Evolutionary conservation across 1,284 basidiomycete genomes (phyloP).

Genomic region (Sanguinoderma infundibulare): DNA sequence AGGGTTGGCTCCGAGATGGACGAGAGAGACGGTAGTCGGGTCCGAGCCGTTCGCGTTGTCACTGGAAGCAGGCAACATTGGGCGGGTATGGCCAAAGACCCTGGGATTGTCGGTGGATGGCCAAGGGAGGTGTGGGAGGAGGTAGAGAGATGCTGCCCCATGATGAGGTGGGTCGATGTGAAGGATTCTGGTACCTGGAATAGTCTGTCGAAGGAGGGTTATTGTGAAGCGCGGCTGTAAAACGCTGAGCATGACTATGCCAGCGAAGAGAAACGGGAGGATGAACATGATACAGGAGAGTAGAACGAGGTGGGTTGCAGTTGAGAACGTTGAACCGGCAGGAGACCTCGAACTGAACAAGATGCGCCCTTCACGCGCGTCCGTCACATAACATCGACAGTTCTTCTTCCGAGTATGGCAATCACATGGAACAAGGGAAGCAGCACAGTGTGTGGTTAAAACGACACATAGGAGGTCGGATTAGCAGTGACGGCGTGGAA

Average conservation of each 20-base stretch:
- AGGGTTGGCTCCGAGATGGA: not conserved
- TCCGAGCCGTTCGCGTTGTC: not conserved
- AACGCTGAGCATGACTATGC: slow-evolving; percentile 14
- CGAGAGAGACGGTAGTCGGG: too few species aligned
- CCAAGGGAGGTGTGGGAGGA: not conserved
- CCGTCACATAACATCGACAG: too few species aligned
- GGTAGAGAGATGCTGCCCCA: not conserved
- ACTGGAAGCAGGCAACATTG: not conserved
- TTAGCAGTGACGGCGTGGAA: too few species aligned
- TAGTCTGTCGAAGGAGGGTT: slow-evolving; percentile 12
- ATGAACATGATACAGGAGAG: slow-evolving; percentile 12
- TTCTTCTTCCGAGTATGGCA: not conserved
- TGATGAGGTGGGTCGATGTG: not conserved
- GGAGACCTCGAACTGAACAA: not conserved
- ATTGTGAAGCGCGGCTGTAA: slow-evolving; percentile 17
- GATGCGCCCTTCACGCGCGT: not conserved
- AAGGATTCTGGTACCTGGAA: slow-evolving; percentile 2
- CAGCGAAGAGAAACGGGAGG: slow-evolving; percentile 17
- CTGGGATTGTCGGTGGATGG: not conserved
- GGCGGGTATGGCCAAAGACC: not conserved
- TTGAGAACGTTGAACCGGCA: not conserved
- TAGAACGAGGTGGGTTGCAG: not conserved
- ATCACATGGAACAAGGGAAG: too few species aligned
- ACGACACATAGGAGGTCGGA: too few species aligned
- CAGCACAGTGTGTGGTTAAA: too few species aligned